Base-by-base conservation (phyloP, 2,329 filamentous ascomycete genomes). In the Fusarium robinianum region DNA sequence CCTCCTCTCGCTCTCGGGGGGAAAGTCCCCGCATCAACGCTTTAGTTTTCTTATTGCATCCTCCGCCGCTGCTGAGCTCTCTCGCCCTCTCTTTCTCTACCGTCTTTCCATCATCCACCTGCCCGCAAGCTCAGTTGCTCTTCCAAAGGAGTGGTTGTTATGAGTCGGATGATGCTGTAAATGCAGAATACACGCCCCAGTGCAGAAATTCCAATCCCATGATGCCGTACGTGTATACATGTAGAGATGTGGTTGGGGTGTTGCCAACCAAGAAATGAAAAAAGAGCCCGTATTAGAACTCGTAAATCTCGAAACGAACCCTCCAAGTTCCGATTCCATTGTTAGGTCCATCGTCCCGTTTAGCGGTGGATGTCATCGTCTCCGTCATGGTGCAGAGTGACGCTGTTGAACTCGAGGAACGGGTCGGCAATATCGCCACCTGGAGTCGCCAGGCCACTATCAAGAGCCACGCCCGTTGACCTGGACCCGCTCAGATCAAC, bases 391-490 rank as follows among this genome's bases (percentile, higher is more conserved):
- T 97, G 92, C 50, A 99, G 76, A 36, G 94, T 99, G 27, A 99
- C 91, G 65, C 90, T 95, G 76, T 97, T 99, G 72, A 99, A 99
- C 68, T 97, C 94, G 69, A 96, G 89, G 65, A 99, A 99, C 2
- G 94, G 94, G 77, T 99, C 94, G 4, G 81, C 77, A 24, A 85
- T 66, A 65, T 96, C 92, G 24, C 79, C 87, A 30, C 87, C 88
- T 2, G 92, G 92, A 3, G 92, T 97, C 2, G 87, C 82, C 39
- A 95, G 75, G 1, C 88, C 89, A 29, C 87, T 92, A 64, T 96
- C 90, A 49, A 96, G 74, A 7, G 90, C 90, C 9, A 96, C 89
- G 2, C 90, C 90, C 70, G 75, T 74, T 8, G 72, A 68, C 54
- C 72, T 77, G 3, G 80, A 76, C 12, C 81, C 79, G 47, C 81